Conservation (phyloP, 345 rosid species). For the Erysimum cheiranthoides region DNA sequence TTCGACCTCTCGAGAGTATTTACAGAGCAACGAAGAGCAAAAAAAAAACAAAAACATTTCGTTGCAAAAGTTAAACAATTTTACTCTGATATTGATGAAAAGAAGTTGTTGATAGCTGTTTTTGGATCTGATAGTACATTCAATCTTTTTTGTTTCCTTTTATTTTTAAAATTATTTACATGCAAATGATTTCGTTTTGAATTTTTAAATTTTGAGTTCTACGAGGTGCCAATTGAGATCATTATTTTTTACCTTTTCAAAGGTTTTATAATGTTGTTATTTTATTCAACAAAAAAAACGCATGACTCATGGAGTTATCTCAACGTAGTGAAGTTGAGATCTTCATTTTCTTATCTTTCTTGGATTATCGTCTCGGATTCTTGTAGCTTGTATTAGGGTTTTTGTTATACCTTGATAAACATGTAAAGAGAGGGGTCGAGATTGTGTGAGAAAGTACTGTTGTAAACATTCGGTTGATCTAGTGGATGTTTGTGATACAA, state of each 20-base stretch:
- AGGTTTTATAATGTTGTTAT: not conserved
- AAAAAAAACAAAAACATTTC: not conserved
- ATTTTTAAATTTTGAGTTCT: not conserved
- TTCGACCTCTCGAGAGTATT: constrained; percentile 47
- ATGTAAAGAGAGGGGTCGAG: too few relatives aligned
- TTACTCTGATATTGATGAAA: constrained; percentile 19
- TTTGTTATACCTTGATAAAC: not conserved
- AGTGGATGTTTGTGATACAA: too few relatives aligned
- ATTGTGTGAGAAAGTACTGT: too few relatives aligned
- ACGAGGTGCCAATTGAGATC: not conserved
- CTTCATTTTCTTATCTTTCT: not conserved
- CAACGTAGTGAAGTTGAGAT: not conserved
- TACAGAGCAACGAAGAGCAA: constrained; percentile 40
- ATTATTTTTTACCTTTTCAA: not conserved
- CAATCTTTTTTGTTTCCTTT: not conserved
- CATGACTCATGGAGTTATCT: too few relatives aligned
- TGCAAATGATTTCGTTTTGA: constrained; percentile 32
- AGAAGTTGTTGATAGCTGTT: constrained; percentile 6
- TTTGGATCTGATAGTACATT: constrained; percentile 18
- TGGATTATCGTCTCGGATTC: not conserved
- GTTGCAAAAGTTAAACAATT: not conserved
- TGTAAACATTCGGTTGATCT: too few relatives aligned
- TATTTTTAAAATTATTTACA: not conserved
- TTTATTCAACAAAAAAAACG: not conserved
- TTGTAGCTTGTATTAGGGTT: not conserved